These are phyloP conservation scores for Penicillium sp. DNA, from an alignment of 2,329 filamentous ascomycete species.

Conservation along the genomic window DNA sequence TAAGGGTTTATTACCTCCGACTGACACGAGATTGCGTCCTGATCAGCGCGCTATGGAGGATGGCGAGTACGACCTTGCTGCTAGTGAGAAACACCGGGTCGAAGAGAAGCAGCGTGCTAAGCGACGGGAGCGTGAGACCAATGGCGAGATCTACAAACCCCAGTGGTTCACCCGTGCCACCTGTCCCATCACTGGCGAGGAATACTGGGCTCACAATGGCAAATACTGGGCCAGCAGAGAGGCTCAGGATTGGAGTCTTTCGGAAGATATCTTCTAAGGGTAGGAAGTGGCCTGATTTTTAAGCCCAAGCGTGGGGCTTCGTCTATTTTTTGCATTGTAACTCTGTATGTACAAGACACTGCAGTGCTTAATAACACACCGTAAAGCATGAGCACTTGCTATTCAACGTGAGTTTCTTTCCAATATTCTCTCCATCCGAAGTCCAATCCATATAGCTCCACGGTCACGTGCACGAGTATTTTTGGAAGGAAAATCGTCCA, in stretches of 20 bases:
- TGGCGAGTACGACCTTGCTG: constrained; percentile 90
- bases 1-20: constrained; percentile 72
- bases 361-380: constrained; percentile 12
- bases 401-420: neutral
- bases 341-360: constrained; percentile 12
- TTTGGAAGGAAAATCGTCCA: constrained; percentile 11
- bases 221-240: constrained; percentile 75
- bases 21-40: constrained; percentile 84
- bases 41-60: constrained; percentile 99
- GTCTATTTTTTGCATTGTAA: neutral
- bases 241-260: constrained; percentile 61
- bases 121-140: constrained; percentile 65
- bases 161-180: constrained; percentile 74
- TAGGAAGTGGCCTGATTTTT: neutral
- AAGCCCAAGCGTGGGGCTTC: neutral
- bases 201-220: constrained; percentile 83
- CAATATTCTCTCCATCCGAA: no score
- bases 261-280: constrained; percentile 66
- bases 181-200: constrained; percentile 76
- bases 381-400: constrained; percentile 2
- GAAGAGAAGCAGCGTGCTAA: constrained; percentile 85
- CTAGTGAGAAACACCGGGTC: constrained; percentile 86
- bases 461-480: constrained; percentile 16
- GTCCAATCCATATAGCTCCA: neutral
- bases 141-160: constrained; percentile 74